Evolutionary conservation across 2,329 filamentous ascomycete species (phyloP), one percentile per base, ranked within the genome.

Genomic region (Sporothrix brunneoviolacea): DNA sequence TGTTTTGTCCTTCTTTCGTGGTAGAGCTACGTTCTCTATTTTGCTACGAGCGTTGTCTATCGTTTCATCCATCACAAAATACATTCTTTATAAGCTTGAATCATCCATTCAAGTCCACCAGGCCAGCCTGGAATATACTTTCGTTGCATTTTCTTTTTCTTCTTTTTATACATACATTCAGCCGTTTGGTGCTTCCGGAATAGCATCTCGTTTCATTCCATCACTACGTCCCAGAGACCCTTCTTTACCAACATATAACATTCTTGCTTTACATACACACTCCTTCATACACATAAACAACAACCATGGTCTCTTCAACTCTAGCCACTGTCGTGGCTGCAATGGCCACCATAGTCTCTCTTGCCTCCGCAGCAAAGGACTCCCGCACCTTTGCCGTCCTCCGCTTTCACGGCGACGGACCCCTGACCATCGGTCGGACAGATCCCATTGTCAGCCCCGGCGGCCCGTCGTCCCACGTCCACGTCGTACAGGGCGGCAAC

Each of bases 361-460:
- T 42, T 7, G 55, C 64, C 66, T 68, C 54, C 61, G 71, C 61
- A 27, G 68, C 68, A 57, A 73, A 75, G 59, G 61, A 69, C 44
- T 42, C 55, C 4, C 70, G 76, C 50, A 80, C 80, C 38, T 80
- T 85, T 59, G 83, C 83, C 48, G 85, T 88, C 62, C 77, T 87
- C 63, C 82, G 77, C 60, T 88, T 88, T 73, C 79, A 80, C 62
- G 83, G 82, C 61, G 73, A 80, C 57, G 74, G 77, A 37, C 77
- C 83, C 59, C 72, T 83, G 58, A 77, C 77, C 43, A 70, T 74
- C 44, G 79, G 79, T 61, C 79, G 77, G 38, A 65, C 78, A 38
- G 86, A 91, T 59, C 86, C 86, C 50, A 82, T 90, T 56, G 71
- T 89, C 54, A 73, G 63, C 52, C 83, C 84, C 13, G 84, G 84